These are phyloP conservation scores for Chaetoceros tenuissimus DNA, from an alignment of 108 stramenopile genomes.

Conservation along the genomic window DNA sequence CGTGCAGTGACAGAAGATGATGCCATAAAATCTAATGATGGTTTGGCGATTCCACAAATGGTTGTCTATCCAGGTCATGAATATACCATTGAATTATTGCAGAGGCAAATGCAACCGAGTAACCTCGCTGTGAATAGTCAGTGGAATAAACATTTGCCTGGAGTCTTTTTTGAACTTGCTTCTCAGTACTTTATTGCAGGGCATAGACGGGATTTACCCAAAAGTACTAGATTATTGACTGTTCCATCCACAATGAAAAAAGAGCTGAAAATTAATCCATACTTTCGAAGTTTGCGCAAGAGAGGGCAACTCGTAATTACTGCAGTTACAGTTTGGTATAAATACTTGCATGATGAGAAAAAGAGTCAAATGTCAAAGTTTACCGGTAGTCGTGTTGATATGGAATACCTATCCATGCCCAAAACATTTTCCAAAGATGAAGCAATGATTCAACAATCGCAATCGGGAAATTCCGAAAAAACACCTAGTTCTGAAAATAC, in stretches of 20 bases:
- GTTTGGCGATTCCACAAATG: constrained; percentile 15
- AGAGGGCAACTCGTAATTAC: constrained; percentile 51
- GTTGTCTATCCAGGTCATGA: constrained; percentile 81
- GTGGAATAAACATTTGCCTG: constrained; percentile 56
- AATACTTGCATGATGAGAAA: constrained; percentile 31
- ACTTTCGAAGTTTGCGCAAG: constrained; percentile 48
- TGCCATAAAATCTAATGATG: constrained; percentile 2
- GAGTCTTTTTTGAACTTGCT: constrained; percentile 66
- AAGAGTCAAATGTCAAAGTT: background rate
- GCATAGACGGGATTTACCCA: constrained; percentile 64
- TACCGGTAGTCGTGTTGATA: background rate
- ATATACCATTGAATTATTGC: constrained; percentile 62
- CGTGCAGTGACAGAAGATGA: constrained; percentile 15
- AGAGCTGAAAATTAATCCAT: constrained; percentile 60
- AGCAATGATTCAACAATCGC: background rate
- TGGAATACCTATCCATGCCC: background rate
- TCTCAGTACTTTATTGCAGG: constrained; percentile 58
- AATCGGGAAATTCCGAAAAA: constrained; percentile 4
- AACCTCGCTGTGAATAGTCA: constrained; percentile 25
- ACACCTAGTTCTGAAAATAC: constrained; percentile 15
- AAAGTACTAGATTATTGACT: constrained; percentile 49
- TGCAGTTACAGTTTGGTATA: constrained; percentile 58
- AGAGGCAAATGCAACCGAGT: constrained; percentile 47
- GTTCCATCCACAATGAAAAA: constrained; percentile 48
- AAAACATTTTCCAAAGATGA: background rate